Percentiles rank a stretch among this genome's conserved stretches.
These are phyloP conservation scores for Colletotrichum cordylinicola DNA, from an alignment of 2,329 filamentous ascomycete genomes.

Conservation along the genomic window DNA sequence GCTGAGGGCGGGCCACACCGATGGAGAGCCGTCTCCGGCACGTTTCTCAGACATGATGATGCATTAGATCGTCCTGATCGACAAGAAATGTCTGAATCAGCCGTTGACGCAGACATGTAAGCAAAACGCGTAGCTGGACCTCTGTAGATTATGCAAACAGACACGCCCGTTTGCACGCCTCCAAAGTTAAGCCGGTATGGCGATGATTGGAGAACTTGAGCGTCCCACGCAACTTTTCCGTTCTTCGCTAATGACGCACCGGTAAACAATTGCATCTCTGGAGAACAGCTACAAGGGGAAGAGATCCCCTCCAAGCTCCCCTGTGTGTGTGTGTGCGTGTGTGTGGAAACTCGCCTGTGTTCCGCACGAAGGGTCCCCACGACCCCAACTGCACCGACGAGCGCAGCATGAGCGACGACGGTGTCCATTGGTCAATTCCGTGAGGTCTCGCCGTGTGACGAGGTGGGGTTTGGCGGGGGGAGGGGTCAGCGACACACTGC, in stretches of 20 bases:
- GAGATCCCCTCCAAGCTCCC: neutral
- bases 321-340: neutral
- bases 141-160: neutral
- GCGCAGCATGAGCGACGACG: neutral
- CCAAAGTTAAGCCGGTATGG: neutral
- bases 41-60: neutral
- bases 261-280: neutral
- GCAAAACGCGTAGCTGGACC: neutral
- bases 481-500: neutral
- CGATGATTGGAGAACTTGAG: neutral
- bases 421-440: conserved; percentile 12
- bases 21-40: neutral
- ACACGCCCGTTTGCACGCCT: neutral
- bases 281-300: neutral
- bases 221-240: neutral
- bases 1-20: neutral
- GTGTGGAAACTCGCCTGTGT: neutral
- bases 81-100: neutral
- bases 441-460: neutral
- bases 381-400: neutral
- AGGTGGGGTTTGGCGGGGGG: conserved; percentile 5
- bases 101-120: neutral
- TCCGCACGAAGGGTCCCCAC: neutral
- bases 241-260: neutral
- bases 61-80: neutral